Evolutionary conservation across 345 rosid species (phyloP).

Genomic region (Clarkia xantiana): DNA sequence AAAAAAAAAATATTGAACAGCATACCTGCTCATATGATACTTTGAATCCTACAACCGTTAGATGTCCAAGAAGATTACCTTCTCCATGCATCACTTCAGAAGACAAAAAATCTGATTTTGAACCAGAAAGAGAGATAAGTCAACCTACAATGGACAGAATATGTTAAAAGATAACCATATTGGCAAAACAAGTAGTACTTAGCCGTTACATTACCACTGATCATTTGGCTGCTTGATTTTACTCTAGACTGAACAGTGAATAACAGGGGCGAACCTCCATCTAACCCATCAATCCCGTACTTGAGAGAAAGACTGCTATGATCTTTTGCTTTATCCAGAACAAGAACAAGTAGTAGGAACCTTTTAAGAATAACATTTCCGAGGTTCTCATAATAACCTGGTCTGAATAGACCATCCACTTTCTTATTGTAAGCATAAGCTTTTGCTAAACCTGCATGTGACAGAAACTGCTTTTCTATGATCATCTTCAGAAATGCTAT

Average conservation of each 20-base stretch:
- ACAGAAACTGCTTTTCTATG: slow-evolving; percentile 63
- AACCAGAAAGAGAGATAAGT: slow-evolving; percentile 20
- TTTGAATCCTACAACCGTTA: slow-evolving; percentile 62
- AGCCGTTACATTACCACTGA: slow-evolving; percentile 36
- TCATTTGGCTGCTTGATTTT: slow-evolving; percentile 72
- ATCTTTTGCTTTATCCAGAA: slow-evolving; percentile 75
- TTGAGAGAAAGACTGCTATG: slow-evolving; percentile 56
- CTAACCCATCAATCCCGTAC: slow-evolving; percentile 84
- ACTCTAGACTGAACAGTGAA: slow-evolving; percentile 39
- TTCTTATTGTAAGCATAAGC: slow-evolving; percentile 76
- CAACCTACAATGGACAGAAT: slow-evolving; percentile 14
- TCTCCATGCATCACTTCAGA: slow-evolving; percentile 91
- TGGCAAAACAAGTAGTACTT: not conserved
- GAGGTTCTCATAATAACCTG: slow-evolving; percentile 79
- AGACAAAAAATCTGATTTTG: slow-evolving; percentile 51
- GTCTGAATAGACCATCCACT: slow-evolving; percentile 84
- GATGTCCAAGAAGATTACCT: slow-evolving; percentile 87
- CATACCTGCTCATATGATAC: slow-evolving; percentile 74
- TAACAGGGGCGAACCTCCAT: slow-evolving; percentile 84
- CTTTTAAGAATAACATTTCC: slow-evolving; percentile 81
- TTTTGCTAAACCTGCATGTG: slow-evolving; percentile 59
- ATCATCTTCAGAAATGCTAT: slow-evolving; percentile 58
- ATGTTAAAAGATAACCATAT: slow-evolving; percentile 8
- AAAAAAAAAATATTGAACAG: slow-evolving; percentile 8
- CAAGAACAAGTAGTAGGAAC: slow-evolving; percentile 58